A percentile compares a stretch with the other conserved stretches of the same genome.
These are phyloP conservation scores for Lenzites betulinus DNA, from an alignment of 768 basidiomycete genomes.

Conservation along the genomic window DNA sequence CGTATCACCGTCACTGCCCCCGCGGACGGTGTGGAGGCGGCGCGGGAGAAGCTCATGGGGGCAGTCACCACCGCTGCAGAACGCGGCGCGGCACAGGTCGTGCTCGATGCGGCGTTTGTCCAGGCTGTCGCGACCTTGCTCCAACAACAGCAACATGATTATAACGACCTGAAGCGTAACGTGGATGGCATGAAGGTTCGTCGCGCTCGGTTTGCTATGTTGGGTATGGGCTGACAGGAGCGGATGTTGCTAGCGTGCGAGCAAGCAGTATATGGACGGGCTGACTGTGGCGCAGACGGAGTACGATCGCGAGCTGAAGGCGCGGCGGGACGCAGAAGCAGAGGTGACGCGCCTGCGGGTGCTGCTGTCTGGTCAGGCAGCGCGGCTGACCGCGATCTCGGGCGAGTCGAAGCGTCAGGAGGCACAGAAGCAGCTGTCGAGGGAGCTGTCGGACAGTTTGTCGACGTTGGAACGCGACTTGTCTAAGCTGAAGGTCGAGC, in stretches of 20 bases:
- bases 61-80: slow-evolving; percentile 60
- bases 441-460: slow-evolving; percentile 76
- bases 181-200: slow-evolving; percentile 88
- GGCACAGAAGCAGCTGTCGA: slow-evolving; percentile 70
- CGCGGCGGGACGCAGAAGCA: slow-evolving; percentile 87
- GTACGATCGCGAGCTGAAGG: slow-evolving; percentile 88
- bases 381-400: slow-evolving; percentile 79
- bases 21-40: slow-evolving; percentile 46
- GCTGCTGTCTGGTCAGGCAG: slow-evolving; percentile 87
- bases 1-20: slow-evolving; percentile 53
- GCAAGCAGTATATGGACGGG: slow-evolving; percentile 90
- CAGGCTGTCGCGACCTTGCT: slow-evolving; percentile 69
- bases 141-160: slow-evolving; percentile 63
- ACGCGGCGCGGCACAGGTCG: slow-evolving; percentile 59
- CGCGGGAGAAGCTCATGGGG: slow-evolving; percentile 59
- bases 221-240: neutral
- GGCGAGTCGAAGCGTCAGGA: slow-evolving; percentile 80
- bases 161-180: slow-evolving; percentile 65
- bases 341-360: slow-evolving; percentile 87
- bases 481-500: slow-evolving; percentile 83
- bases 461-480: slow-evolving; percentile 82
- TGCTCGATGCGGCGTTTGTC: slow-evolving; percentile 72
- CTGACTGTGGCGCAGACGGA: slow-evolving; percentile 91
- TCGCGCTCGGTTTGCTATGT: slow-evolving; percentile 3
- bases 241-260: slow-evolving; percentile 66